Evolutionary conservation across 441 rosid species (phyloP).

Genomic region (Dalechampia spathulata): DNA sequence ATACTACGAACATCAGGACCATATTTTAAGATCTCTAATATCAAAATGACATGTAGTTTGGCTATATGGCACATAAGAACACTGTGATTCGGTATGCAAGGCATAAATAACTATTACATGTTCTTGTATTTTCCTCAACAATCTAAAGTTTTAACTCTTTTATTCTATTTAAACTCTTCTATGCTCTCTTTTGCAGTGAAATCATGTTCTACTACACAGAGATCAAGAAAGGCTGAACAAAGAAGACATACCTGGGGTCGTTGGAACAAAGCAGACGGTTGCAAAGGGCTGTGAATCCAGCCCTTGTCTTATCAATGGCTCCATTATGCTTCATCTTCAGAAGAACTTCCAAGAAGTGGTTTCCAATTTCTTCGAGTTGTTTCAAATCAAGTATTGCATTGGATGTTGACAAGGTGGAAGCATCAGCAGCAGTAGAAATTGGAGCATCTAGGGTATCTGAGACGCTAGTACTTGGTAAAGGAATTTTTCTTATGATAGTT

Average conservation of each 20-base stretch:
- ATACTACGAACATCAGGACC: too few relatives aligned
- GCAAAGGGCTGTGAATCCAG: slow-evolving; percentile 97
- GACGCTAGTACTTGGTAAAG: slow-evolving; percentile 52
- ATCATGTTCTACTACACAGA: too few relatives aligned
- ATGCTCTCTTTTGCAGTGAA: too few relatives aligned
- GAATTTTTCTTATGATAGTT: slow-evolving; percentile 83
- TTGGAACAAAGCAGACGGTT: slow-evolving; percentile 94
- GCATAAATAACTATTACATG: too few relatives aligned
- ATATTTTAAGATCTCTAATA: too few relatives aligned
- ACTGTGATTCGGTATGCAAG: too few relatives aligned
- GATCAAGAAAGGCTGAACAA: not conserved
- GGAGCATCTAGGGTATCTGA: slow-evolving; percentile 26
- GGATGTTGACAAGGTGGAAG: slow-evolving; percentile 19
- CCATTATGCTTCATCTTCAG: slow-evolving; percentile 97
- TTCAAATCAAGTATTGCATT: slow-evolving; percentile 63
- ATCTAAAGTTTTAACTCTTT: too few relatives aligned
- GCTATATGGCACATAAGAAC: too few relatives aligned
- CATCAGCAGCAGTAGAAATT: slow-evolving; percentile 30
- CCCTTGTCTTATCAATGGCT: slow-evolving; percentile 99
- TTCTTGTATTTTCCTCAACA: too few relatives aligned
- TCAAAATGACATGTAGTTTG: too few relatives aligned
- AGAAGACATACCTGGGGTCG: slow-evolving; percentile 50
- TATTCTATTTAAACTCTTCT: too few relatives aligned
- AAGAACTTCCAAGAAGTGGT: slow-evolving; percentile 95
- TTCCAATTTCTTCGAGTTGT: slow-evolving; percentile 86